These are phyloP conservation scores for Candida suzukii DNA, from an alignment of 805 yeast species.

Conservation along the genomic window DNA sequence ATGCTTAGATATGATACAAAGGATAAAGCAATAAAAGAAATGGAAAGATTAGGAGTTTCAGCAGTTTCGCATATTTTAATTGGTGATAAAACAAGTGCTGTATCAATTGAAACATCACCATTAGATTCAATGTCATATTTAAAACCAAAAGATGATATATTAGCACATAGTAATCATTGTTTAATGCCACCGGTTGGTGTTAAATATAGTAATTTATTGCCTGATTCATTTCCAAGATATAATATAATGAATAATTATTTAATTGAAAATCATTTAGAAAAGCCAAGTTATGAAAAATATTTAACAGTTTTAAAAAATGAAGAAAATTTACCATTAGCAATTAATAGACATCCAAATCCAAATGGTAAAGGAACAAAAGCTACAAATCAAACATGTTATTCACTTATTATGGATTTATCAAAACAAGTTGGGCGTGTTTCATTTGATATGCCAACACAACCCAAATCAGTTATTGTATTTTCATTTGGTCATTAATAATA, in stretches of 20 bases:
- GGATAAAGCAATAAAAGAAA: conserved; percentile 5
- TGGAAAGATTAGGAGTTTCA: conserved; percentile 4
- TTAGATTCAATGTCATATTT: conserved; percentile 1
- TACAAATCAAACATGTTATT: conserved; percentile 4
- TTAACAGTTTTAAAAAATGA: conserved; percentile 3
- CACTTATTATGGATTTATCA: conserved; percentile 4
- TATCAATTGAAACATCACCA: conserved; percentile 7
- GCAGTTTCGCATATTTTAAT: conserved; percentile 5
- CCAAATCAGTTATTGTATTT: neutral
- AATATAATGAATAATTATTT: conserved; percentile 1
- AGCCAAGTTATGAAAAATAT: conserved; percentile 1
- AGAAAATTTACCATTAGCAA: conserved; percentile 3
- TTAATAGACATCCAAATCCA: conserved; percentile 4
- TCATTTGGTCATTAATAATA: neutral
- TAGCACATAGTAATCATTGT: conserved; percentile 7
- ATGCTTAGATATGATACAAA: conserved; percentile 3
- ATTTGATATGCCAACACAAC: conserved; percentile 3
- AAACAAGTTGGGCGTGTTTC: conserved; percentile 2
- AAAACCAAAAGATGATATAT: neutral
- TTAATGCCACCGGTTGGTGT: conserved; percentile 2
- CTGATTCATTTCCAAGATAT: conserved; percentile 2
- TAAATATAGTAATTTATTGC: neutral
- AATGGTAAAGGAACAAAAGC: conserved; percentile 1
- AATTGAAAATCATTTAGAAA: neutral
- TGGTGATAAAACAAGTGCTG: conserved; percentile 5